These are phyloP conservation scores for Chamaenerion angustifolium DNA, from an alignment of 345 rosid species.

Conservation along the genomic window DNA sequence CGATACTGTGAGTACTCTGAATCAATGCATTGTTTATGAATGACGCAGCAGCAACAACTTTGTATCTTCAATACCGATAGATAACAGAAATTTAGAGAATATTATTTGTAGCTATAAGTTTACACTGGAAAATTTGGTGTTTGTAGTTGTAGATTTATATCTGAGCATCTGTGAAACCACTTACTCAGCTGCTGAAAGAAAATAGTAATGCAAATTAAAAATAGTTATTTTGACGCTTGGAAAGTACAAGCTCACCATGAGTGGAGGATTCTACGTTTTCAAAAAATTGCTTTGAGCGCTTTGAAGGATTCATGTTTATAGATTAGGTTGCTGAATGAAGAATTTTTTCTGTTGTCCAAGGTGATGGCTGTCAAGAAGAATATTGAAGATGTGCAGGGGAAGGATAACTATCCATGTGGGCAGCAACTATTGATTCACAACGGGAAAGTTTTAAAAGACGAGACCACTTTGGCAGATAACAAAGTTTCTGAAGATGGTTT, in stretches of 20 bases:
- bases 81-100: too few species aligned
- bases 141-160: too few species aligned
- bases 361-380: conserved; percentile 95
- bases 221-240: too few species aligned
- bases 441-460: conserved; percentile 97
- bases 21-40: neutral
- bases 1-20: conserved; percentile 52
- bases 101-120: too few species aligned
- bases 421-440: conserved; percentile 87
- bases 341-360: conserved; percentile 14
- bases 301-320: too few species aligned
- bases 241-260: too few species aligned
- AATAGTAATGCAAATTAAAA: too few species aligned
- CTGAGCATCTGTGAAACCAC: too few species aligned
- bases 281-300: too few species aligned
- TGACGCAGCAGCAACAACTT: neutral
- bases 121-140: too few species aligned
- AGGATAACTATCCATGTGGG: conserved; percentile 92
- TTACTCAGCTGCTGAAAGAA: too few species aligned
- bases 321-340: neutral
- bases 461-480: conserved; percentile 68
- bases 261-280: too few species aligned
- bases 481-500: conserved; percentile 90
- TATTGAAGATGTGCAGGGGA: conserved; percentile 91
- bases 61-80: neutral